A percentile compares a stretch with the other conserved stretches of the same genome.
Conservation (phyloP, 2,329 filamentous ascomycete genomes). For the Daldinia sp. region DNA sequence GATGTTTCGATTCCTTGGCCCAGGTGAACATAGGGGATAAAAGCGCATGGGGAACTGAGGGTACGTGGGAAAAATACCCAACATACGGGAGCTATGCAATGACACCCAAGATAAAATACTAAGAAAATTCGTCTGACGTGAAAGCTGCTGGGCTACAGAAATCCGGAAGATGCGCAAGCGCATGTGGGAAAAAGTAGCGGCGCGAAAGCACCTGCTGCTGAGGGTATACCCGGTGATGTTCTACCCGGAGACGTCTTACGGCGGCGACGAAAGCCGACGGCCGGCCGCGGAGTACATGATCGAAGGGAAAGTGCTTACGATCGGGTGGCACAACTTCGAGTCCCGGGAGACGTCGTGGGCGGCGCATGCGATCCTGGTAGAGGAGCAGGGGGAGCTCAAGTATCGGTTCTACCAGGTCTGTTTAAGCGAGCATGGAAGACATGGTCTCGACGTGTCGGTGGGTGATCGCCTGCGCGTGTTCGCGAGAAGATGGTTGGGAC, state of each 20-base stretch:
- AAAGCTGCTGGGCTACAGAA: constrained; percentile 48
- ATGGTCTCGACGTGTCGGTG: background rate
- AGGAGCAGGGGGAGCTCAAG: constrained; percentile 44
- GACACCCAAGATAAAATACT: no score
- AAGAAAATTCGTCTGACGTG: background rate
- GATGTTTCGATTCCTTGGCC: constrained; percentile 58
- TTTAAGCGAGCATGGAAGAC: constrained; percentile 42
- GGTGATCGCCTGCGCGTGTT: background rate
- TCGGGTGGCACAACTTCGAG: constrained; percentile 40
- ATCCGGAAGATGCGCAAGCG: constrained; percentile 56
- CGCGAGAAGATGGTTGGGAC: background rate
- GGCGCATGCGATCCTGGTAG: constrained; percentile 46
- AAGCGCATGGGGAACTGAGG: constrained; percentile 53
- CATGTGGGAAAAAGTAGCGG: constrained; percentile 59
- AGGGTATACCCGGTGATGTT: constrained; percentile 59
- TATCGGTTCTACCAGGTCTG: constrained; percentile 53
- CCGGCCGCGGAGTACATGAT: constrained; percentile 53
- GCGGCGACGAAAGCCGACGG: constrained; percentile 22
- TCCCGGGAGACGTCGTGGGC: constrained; percentile 49
- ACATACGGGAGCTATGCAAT: no score
- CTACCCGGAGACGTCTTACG: background rate
- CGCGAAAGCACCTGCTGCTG: constrained; percentile 56
- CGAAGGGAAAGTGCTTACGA: constrained; percentile 47
- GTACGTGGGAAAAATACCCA: constrained; percentile 46
- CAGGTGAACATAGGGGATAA: constrained; percentile 58